Evolutionary conservation across 2,329 filamentous ascomycete genomes (phyloP), one percentile per base, ranked within the genome.

Genomic region (Paramyrothecium sp.): DNA sequence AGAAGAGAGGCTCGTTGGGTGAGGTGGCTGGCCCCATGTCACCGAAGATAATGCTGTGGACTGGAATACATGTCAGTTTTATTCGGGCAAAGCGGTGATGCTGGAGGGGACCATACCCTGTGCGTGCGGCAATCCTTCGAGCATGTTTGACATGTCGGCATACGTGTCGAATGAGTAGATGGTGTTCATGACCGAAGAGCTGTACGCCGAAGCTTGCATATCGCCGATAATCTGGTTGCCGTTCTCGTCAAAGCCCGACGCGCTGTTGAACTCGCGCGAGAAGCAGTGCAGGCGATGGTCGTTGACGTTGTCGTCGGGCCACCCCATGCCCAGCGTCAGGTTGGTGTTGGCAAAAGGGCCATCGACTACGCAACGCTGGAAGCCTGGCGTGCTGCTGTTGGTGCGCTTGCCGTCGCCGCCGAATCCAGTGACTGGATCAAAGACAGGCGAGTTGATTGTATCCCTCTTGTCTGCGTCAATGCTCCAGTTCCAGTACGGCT

Each of bases 401-500:
- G 51, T 53, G 51, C 30, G 51, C 51, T 53, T 53, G 51, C 47
- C 53, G 23, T 58, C 50, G 23, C 56, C 67, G 20, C 70, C 70
- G 51, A 71, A 72, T 1, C 69, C 70, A 7, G 63, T 64, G 7
- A 58, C 60, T 3, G 66, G 52, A 46, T 69, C 66, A 54, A 71
- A 72, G 33, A 71, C 51, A 10, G 61, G 61, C 11, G 69, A 70
- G 51, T 56, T 57, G 52, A n/a, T 41, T 11, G 33, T 57, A 30
- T 46, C 12, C 47, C 11, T 7, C 21, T 7, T 19, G 52, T 52
- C 41, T 47, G 38, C 60, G 52, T 70, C 67, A 20, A 68, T 58
- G 19, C 59, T 65, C 65, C 64, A 69, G 56, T 70, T 67, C 69
- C 69, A 72, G 58, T 71, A 68, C 44, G 72, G 71, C 54, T 73